Percentiles rank a stretch among this genome's conserved stretches.
These are phyloP conservation scores for Candida piceae DNA, from an alignment of 805 yeast genomes.

Conservation along the genomic window DNA sequence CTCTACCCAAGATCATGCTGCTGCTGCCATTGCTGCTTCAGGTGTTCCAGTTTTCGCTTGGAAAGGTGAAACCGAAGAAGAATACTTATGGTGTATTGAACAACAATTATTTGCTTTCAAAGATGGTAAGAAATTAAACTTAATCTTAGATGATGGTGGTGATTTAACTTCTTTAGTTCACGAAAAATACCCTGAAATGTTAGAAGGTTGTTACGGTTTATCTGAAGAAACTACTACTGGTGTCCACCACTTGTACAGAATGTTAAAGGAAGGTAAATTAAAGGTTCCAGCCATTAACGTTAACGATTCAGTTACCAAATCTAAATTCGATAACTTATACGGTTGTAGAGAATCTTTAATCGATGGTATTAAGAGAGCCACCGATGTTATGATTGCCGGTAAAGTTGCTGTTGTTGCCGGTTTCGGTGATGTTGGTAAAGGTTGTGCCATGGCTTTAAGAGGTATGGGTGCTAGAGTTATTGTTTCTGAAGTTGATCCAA, in stretches of 20 bases:
- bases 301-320: slow-evolving; percentile 97
- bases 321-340: slow-evolving; percentile 98
- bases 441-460: slow-evolving; percentile 98
- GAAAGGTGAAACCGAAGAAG: slow-evolving; percentile 99
- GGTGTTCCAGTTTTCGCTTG: slow-evolving; percentile 99
- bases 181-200: slow-evolving; percentile 96
- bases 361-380: slow-evolving; percentile 99
- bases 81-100: slow-evolving; percentile 98
- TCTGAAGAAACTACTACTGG: slow-evolving; percentile 99
- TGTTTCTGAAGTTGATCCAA: slow-evolving; percentile 96
- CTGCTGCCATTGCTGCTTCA: slow-evolving; percentile 98
- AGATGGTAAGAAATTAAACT: slow-evolving; percentile 90
- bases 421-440: slow-evolving; percentile 99
- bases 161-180: slow-evolving; percentile 95
- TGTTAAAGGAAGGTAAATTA: slow-evolving; percentile 80
- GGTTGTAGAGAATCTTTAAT: slow-evolving; percentile 98
- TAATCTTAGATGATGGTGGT: slow-evolving; percentile 99
- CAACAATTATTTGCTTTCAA: slow-evolving; percentile 98
- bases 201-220: slow-evolving; percentile 89
- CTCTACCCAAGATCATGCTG: slow-evolving; percentile 99
- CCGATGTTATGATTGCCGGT: slow-evolving; percentile 99
- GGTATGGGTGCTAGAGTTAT: slow-evolving; percentile 99
- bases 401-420: slow-evolving; percentile 99
- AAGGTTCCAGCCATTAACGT: slow-evolving; percentile 99
- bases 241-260: slow-evolving; percentile 97